These are phyloP conservation scores for Blastomyces silverae DNA, from an alignment of 2,329 filamentous ascomycete species.

Conservation along the genomic window DNA sequence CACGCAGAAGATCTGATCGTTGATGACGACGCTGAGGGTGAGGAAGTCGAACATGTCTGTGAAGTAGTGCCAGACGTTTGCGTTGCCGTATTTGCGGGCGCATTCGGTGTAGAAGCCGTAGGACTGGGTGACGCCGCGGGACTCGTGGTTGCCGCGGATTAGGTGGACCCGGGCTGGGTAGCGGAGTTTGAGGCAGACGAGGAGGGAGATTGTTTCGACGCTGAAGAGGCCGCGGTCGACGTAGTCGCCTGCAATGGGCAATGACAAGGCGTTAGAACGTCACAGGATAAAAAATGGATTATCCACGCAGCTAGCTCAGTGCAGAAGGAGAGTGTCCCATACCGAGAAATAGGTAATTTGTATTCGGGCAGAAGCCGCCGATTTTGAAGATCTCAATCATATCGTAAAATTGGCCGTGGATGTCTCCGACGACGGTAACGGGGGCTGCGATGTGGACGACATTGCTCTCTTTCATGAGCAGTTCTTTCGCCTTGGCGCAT, in stretches of 20 bases:
- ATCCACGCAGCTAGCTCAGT: neutral
- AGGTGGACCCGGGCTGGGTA: constrained; percentile 94
- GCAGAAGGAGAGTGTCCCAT: constrained; percentile 19
- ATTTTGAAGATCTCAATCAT: constrained; percentile 99
- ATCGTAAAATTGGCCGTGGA: constrained; percentile 98
- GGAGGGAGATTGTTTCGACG: constrained; percentile 95
- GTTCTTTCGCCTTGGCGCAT: constrained; percentile 97
- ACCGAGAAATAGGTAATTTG: constrained; percentile 97
- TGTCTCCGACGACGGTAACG: constrained; percentile 95
- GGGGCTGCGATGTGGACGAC: constrained; percentile 94
- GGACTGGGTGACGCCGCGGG: constrained; percentile 92
- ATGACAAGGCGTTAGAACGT: too few relatives aligned
- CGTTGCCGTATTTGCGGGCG: constrained; percentile 94
- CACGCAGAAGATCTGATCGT: constrained; percentile 98
- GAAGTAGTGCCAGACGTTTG: constrained; percentile 99
- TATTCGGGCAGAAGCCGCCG: constrained; percentile 92
- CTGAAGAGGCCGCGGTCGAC: constrained; percentile 98
- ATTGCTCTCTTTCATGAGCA: constrained; percentile 99
- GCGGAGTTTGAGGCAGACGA: constrained; percentile 93
- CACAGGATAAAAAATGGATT: neutral
- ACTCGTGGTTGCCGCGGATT: constrained; percentile 97
- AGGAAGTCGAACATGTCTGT: constrained; percentile 99
- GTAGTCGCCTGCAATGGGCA: constrained; percentile 65
- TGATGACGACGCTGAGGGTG: constrained; percentile 93
- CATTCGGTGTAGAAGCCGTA: constrained; percentile 99